Evolutionary conservation across 1,139 yeast species (phyloP).

Genomic region (Arxiozyma slooffiae): DNA sequence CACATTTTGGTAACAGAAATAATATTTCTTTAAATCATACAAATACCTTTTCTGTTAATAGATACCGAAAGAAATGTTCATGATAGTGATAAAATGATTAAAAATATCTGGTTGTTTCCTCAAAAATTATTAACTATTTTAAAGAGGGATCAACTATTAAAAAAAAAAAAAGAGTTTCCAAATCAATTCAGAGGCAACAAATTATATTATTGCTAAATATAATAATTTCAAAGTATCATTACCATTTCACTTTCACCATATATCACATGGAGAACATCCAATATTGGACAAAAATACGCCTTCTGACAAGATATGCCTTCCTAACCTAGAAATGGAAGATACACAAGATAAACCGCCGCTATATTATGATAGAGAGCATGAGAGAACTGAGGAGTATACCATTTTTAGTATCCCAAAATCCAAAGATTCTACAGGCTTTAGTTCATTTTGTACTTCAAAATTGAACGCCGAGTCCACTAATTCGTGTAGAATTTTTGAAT

Average conservation of each 20-base stretch:
- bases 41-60: background rate
- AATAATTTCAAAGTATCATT: background rate
- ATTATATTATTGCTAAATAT: background rate
- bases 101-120: background rate
- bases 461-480: background rate
- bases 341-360: background rate
- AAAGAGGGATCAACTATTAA: background rate
- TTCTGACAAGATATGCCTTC: too few species aligned
- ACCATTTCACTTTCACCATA: slow-evolving; percentile 19
- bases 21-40: slow-evolving; percentile 22
- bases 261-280: slow-evolving; percentile 22
- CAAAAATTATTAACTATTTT: background rate
- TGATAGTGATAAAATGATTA: background rate
- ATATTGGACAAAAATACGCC: background rate
- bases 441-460: slow-evolving; percentile 7
- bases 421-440: slow-evolving; percentile 3
- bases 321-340: background rate
- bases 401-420: background rate
- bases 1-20: slow-evolving; percentile 25
- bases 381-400: background rate
- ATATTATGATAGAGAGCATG: background rate
- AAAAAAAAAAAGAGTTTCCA: background rate
- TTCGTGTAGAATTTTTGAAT: slow-evolving; percentile 1
- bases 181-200: slow-evolving; percentile 18
- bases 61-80: background rate